These are phyloP conservation scores for Botrytis medusae DNA, from an alignment of 2,329 filamentous ascomycete species.

Conservation along the genomic window DNA sequence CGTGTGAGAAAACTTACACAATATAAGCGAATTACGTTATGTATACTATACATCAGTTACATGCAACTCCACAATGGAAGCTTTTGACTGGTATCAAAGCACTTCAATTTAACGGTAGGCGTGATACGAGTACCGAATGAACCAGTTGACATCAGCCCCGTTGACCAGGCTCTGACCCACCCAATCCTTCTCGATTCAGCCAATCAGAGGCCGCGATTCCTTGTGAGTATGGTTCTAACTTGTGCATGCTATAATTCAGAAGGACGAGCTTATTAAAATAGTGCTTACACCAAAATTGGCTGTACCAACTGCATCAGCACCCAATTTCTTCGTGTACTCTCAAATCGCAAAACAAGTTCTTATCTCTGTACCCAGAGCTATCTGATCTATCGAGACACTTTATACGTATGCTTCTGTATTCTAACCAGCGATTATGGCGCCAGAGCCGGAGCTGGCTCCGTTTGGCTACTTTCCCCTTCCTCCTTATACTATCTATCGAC, in stretches of 20 bases:
- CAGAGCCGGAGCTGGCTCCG: conserved; percentile 24
- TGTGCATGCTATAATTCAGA: neutral
- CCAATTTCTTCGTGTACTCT: neutral
- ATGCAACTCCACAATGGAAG: too few relatives aligned
- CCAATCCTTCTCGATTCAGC: neutral
- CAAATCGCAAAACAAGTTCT: neutral
- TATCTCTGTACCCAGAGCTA: neutral
- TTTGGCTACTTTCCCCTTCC: conserved; percentile 19
- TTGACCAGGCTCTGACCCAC: neutral
- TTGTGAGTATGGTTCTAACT: neutral
- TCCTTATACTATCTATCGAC: conserved; percentile 25
- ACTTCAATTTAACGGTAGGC: too few relatives aligned
- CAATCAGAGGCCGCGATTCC: neutral
- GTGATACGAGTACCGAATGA: too few relatives aligned
- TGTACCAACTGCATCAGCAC: neutral
- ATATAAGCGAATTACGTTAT: too few relatives aligned
- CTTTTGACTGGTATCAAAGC: too few relatives aligned
- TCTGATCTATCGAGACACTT: neutral
- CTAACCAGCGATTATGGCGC: conserved; percentile 24
- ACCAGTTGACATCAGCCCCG: too few relatives aligned
- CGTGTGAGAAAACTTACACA: too few relatives aligned
- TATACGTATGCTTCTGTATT: neutral
- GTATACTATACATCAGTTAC: too few relatives aligned
- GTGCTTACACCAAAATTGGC: neutral
- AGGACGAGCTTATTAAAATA: too few relatives aligned